Evolutionary conservation across 345 rosid species (phyloP), one percentile per base, ranked within the genome.

Genomic region (Bretschneidera sinensis): DNA sequence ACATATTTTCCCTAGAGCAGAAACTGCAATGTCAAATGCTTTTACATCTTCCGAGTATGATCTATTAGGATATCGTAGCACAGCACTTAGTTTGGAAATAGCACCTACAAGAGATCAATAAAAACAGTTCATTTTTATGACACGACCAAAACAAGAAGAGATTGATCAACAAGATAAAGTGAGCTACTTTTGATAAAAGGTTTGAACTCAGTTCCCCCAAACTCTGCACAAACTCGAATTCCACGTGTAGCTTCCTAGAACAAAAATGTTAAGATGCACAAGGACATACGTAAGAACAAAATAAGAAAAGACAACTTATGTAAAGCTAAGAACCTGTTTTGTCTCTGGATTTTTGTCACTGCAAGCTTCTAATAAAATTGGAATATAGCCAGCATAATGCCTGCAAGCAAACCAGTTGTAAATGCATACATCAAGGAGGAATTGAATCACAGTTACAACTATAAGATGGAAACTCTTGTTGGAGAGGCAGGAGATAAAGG

Each of bases 11-110:
- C 71, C 71, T 6, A 67, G 25, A 43, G 59, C 54, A 11, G 43
- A 28, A 24, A 67, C 64, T 24, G 64, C 64, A 59, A 47, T 58
- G 19, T 67, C 71, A 43, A 55, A 60, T 54, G 65, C 59, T 63
- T 43, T 59, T 28, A 59, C 20, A 52, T 45, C 43, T 31, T 67
- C 64, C 0, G 6, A 2, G 25, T 48, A 24, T 23, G 57, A 59
- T 17, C 47, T n/a, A 15, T 58, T 43, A 9, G 57, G 58, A 51
- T 39, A 31, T 28, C 23, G 56, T 5, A 66, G 51, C 43, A 66
- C 53, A 24, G 0, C 47, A n/a, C 50, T 54, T 21, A 66, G 43
- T 58, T 22, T 60, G n/a, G 7, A 2, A 18, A 67, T 20, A 24
- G 45, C 48, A 21, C 10, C 71, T 67, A 55, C 54, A 43, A 17